Evolutionary conservation across 441 rosid genomes (phyloP).

Genomic region (Jatropha multifida): DNA sequence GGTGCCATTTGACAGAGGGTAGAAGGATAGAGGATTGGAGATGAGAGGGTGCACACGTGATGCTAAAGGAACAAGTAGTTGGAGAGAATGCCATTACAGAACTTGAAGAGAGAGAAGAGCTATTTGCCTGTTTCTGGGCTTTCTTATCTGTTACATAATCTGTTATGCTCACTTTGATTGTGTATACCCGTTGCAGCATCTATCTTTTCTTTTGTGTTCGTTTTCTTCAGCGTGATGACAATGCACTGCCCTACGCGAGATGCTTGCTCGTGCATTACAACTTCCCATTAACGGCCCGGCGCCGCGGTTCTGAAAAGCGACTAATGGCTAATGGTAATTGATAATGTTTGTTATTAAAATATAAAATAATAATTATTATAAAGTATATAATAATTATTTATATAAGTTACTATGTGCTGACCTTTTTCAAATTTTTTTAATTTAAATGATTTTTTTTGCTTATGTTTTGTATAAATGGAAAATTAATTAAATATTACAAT

Average conservation of each 20-base stretch:
- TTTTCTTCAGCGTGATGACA: too few species aligned
- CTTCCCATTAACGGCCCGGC: neutral
- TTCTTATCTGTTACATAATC: constrained; percentile 15
- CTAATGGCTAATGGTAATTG: too few species aligned
- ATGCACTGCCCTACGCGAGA: neutral
- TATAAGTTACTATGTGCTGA: too few species aligned
- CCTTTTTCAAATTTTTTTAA: too few species aligned
- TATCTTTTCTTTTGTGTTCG: neutral
- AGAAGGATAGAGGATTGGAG: constrained; percentile 27
- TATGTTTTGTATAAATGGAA: too few species aligned
- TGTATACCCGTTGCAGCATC: neutral
- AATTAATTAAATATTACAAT: too few species aligned
- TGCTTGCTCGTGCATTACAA: neutral
- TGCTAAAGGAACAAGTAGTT: neutral
- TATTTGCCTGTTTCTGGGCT: neutral
- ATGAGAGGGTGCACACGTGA: constrained; percentile 19
- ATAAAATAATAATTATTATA: too few species aligned
- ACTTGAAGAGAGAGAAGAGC: neutral
- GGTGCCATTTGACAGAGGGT: constrained; percentile 27
- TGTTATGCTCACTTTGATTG: neutral
- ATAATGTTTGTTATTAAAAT: too few species aligned
- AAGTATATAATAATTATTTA: too few species aligned
- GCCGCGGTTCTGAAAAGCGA: too few species aligned
- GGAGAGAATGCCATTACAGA: constrained; percentile 40
- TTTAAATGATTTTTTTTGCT: too few species aligned